Evolutionary conservation across 2,329 filamentous ascomycete genomes (phyloP), one percentile per base, ranked within the genome.

Genomic region (Trichoderma pleuroti): DNA sequence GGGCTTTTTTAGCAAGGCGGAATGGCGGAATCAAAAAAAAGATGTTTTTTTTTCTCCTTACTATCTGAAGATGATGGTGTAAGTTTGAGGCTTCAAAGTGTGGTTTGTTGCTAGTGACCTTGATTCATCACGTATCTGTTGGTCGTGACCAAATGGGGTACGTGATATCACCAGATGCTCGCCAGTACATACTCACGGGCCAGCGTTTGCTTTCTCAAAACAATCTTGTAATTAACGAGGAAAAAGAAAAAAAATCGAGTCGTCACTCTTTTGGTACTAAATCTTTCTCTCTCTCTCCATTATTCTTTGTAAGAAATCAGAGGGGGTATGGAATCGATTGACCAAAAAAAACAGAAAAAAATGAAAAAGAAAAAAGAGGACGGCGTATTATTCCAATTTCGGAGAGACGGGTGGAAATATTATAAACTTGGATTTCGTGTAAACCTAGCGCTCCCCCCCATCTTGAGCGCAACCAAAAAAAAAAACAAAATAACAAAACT

Each of bases 291-390:
- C 16, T 46, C 34, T 16, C 9, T 46, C 26, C 26, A n/a, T n/a
- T 28, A 28, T 18, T 21, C 21, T 46, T 34, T 32, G 12, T 24
- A 49, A 60, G 21, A 30, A 57, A 67, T 42, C 8, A 39, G 30
- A 26, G 10, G 64, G 64, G 64, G 64, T 59, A 68, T 68, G 64
- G 64, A 59, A 54, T 21, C 21, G 62, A 54, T 34, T 18, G 5
- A 62, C n/a, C n/a, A 49, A 32, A 42, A 42, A 42, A 42, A 39
- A 1, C 16, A 56, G 3, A 30, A 36, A 36, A 36, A 16, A 28
- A 28, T 4, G 5, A 28, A 28, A 28, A 28, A 28, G 8, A 21
- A 14, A 62, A 36, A 66, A 28, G 11, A 56, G 11, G 34, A 67
- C 54, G 14, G 9, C 64, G 12, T 67, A 34, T 42, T 49, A 67